These are phyloP conservation scores for Leishmania aethiopica DNA, from an alignment of 208 protist genomes.

Conservation along the genomic window DNA sequence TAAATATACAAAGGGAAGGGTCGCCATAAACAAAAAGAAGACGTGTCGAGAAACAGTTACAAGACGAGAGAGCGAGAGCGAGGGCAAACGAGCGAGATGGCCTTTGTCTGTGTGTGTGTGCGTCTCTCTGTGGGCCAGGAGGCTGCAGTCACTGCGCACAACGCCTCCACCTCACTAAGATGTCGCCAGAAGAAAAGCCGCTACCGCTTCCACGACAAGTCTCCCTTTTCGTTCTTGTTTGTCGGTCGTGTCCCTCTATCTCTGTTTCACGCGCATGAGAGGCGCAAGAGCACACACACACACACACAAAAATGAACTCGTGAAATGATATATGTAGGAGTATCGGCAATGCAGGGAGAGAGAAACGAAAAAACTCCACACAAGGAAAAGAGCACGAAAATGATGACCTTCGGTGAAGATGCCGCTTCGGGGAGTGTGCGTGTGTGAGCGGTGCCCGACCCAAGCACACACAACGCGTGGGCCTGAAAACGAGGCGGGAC, in stretches of 20 bases:
- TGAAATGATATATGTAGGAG: neutral
- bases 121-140: neutral
- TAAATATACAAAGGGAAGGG: neutral
- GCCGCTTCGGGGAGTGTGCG: neutral
- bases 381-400: neutral
- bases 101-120: neutral
- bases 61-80: neutral
- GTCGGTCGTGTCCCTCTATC: neutral
- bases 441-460: neutral
- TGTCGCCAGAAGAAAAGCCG: neutral
- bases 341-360: neutral
- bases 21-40: neutral
- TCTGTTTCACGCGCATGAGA: neutral
- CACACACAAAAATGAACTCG: neutral
- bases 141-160: neutral
- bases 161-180: neutral
- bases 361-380: neutral
- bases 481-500: neutral
- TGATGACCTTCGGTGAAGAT: neutral
- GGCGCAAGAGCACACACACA: neutral
- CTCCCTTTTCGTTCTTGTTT: neutral
- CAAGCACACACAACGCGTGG: neutral
- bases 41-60: neutral
- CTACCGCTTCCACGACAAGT: neutral
- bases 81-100: neutral